Evolutionary conservation across 441 rosid genomes (phyloP).

Genomic region (Adansonia gregorii): DNA sequence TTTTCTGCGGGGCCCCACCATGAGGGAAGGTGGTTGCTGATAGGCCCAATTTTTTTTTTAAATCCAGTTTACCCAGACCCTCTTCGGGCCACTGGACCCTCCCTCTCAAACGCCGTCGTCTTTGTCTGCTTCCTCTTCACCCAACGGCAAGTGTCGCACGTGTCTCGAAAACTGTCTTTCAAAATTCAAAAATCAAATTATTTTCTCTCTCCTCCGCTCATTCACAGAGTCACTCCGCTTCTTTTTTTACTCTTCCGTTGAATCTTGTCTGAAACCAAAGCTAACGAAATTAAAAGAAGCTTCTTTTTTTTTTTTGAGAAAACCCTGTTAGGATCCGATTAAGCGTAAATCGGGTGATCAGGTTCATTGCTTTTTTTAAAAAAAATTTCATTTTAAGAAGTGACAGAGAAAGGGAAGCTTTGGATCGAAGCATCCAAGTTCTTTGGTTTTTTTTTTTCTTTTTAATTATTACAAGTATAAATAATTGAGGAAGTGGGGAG

Average conservation of each 20-base stretch:
- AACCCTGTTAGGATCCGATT: constrained; percentile 17
- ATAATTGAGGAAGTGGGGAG: constrained; percentile 12
- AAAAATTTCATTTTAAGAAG: neutral
- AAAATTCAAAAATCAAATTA: constrained; percentile 17
- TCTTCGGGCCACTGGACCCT: neutral
- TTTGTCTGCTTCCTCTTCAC: neutral
- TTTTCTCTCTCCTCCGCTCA: neutral
- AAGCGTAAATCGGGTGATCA: neutral
- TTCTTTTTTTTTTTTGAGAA: neutral
- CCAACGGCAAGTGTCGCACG: constrained; percentile 21
- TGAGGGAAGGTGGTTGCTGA: constrained; percentile 13
- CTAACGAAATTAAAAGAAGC: neutral
- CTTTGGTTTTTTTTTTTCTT: neutral
- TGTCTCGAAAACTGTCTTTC: constrained; percentile 12
- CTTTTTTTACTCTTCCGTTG: constrained; percentile 19
- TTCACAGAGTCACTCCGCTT: neutral
- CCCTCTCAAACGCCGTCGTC: constrained; percentile 1
- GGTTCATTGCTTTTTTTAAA: neutral
- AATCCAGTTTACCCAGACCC: neutral
- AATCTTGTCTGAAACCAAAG: constrained; percentile 23
- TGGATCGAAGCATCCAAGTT: constrained; percentile 18
- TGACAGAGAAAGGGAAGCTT: neutral
- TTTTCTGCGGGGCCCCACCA: constrained; percentile 4
- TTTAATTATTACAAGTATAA: neutral
- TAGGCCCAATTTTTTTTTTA: neutral